A percentile compares a stretch with the other conserved stretches of the same genome.
These are phyloP conservation scores for Eremochloa ophiuroides DNA, from an alignment of 176 grass and related monocot species.

Conservation along the genomic window DNA sequence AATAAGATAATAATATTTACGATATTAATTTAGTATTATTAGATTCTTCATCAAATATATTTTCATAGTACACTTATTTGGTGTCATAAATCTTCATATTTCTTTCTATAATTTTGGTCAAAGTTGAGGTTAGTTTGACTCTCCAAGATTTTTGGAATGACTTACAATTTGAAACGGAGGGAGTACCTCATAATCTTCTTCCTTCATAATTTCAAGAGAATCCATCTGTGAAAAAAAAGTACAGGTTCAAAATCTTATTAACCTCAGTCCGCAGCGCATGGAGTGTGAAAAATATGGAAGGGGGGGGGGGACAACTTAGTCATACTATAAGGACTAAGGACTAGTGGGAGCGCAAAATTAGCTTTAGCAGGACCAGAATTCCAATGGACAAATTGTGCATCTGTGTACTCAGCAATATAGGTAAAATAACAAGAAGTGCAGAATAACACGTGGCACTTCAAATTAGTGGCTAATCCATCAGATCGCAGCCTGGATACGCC, in stretches of 20 bases:
- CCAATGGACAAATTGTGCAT: neutral
- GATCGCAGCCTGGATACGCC: neutral
- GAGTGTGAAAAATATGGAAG: neutral
- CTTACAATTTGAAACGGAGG: too few species aligned
- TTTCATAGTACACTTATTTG: too few species aligned
- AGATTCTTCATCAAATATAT: too few species aligned
- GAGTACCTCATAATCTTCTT: constrained; percentile 48
- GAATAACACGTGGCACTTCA: constrained; percentile 14
- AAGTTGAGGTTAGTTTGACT: too few species aligned
- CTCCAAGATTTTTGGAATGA: too few species aligned
- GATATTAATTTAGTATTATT: too few species aligned
- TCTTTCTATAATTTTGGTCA: too few species aligned
- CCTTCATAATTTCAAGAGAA: constrained; percentile 52
- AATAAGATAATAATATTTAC: too few species aligned
- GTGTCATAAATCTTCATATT: too few species aligned
- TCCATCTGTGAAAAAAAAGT: constrained; percentile 60
- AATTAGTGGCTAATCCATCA: neutral
- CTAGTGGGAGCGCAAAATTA: neutral
- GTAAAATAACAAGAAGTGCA: neutral
- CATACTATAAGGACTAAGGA: neutral
- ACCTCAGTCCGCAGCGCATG: neutral
- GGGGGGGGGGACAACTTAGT: constrained; percentile 1
- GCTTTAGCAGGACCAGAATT: constrained; percentile 21
- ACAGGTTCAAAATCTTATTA: constrained; percentile 26
- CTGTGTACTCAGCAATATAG: constrained; percentile 5